phyloP scores from a whole-genome alignment of 352 stramenopile species.

The Phytophthora crassamura region DNA sequence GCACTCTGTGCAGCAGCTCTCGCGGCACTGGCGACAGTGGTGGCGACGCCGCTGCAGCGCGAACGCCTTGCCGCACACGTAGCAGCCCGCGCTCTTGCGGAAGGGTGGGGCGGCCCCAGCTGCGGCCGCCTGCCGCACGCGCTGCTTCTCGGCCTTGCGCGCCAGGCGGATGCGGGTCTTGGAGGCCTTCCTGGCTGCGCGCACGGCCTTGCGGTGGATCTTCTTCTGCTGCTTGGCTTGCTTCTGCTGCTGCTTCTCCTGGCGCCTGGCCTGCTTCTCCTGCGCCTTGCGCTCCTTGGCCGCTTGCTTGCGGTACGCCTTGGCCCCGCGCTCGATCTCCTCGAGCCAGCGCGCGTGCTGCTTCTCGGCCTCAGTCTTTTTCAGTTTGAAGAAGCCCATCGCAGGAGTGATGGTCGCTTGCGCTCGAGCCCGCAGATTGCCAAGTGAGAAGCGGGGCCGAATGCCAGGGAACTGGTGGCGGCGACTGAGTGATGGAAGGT shows the following conservation, averaged over 20 bases:
- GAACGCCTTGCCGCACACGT: slow-evolving; percentile 54
- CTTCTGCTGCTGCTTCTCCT: slow-evolving; percentile 26
- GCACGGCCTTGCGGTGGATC: slow-evolving; percentile 17
- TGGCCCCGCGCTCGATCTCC: slow-evolving; percentile 36
- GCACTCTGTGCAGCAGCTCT: slow-evolving; percentile 66
- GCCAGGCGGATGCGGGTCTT: slow-evolving; percentile 26
- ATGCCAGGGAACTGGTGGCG: slow-evolving; percentile 14
- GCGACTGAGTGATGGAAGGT: slow-evolving; percentile 28
- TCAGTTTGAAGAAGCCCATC: slow-evolving; percentile 37
- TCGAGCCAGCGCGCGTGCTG: slow-evolving; percentile 25
- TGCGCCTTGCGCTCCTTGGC: too few relatives aligned
- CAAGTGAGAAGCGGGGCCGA: slow-evolving; percentile 31
- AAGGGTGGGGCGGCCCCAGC: slow-evolving; percentile 31
- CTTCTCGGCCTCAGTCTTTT: slow-evolving; percentile 37
- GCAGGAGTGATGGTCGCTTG: slow-evolving; percentile 28
- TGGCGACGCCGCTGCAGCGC: slow-evolving; percentile 48
- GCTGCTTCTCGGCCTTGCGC: slow-evolving; percentile 31
- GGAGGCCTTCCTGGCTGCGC: slow-evolving; percentile 34
- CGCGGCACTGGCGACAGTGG: slow-evolving; percentile 72
- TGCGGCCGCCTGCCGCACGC: slow-evolving; percentile 9
- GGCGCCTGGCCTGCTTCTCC: slow-evolving; percentile 25
- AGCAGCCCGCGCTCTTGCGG: slow-evolving; percentile 42
- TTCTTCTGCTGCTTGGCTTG: slow-evolving; percentile 28
- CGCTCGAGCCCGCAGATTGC: slow-evolving; percentile 32
- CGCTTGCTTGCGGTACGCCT: slow-evolving; percentile 31